Percentiles rank a stretch among this genome's conserved stretches.
phyloP scores from a whole-genome alignment of 164 flowering plant species.

The Litsea cubeba region DNA sequence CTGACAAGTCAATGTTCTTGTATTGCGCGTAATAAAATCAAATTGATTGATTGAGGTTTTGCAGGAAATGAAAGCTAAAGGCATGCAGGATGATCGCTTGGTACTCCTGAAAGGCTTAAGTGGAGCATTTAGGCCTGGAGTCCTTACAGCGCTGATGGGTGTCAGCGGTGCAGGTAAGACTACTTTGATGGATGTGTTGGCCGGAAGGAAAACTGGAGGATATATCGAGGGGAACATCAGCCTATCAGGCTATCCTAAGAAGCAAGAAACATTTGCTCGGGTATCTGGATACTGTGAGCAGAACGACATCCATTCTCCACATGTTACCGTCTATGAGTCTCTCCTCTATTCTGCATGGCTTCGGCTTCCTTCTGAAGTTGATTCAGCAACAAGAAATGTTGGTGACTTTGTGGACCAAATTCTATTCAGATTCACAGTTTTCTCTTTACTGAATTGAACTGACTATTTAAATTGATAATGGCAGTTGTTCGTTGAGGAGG shows the following conservation, averaged over 20 bases:
- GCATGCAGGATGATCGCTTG: constrained; percentile 25
- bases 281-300: constrained; percentile 54
- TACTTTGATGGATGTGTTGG: constrained; percentile 48
- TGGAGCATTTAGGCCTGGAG: constrained; percentile 52
- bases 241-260: constrained; percentile 47
- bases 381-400: constrained; percentile 29
- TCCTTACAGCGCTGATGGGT: constrained; percentile 55
- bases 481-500: constrained; percentile 52
- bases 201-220: constrained; percentile 50
- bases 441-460: neutral
- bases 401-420: neutral
- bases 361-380: constrained; percentile 33
- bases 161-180: constrained; percentile 62
- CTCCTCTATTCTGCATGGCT: constrained; percentile 51
- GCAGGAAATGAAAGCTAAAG: constrained; percentile 42
- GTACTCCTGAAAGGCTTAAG: constrained; percentile 38
- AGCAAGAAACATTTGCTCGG: constrained; percentile 49
- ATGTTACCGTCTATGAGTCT: constrained; percentile 42
- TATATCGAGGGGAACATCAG: constrained; percentile 39
- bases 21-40: too few relatives aligned
- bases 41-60: neutral
- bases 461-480: neutral
- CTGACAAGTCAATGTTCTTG: neutral
- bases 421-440: constrained; percentile 1
- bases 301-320: constrained; percentile 49